Base-by-base conservation (phyloP, 225 moss, liverwort and hornwort genomes). In the Polytrichum commune region DNA sequence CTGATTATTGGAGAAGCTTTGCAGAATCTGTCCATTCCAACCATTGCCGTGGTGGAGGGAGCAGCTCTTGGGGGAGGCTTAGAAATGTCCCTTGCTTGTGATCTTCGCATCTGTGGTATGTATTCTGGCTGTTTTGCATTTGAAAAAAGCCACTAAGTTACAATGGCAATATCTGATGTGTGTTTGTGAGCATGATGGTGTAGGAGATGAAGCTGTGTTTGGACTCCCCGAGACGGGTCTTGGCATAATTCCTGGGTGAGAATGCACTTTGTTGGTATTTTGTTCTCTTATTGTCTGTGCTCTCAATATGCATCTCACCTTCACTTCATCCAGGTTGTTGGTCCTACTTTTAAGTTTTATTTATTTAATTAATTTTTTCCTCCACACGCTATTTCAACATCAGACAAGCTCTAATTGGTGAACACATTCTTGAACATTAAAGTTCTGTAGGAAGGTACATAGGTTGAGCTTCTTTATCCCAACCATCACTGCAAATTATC, bases 221-320 rank as follows among this genome's bases (percentile, higher is more conserved):
- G 97, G 97, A 53, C 88, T 98, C 63, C 97, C 97, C 26, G 97
- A 98, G 82, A 98, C 97, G 23, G 88, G 92, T 38, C 91, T 94
- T 68, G 97, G 91, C 33, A 88, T 98, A 71, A 98, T 98, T 69
- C 97, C 97, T 71, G 97, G 97, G 96, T 97, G 82, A 67, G 81
- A 7, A 18, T 68, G 26, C 65, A 65, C 27, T 18, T 4, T 19
- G 64, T 26, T 27, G 28, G 25, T 26, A 61, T 61, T 27, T 60
- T 25, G 32, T 55, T 55, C 27, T 70, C 60, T 25, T 19, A 18
- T 55, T 27, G 60, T 61, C 16, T 16, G 16, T 46, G 13, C 46
- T 16, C 46, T 46, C 46, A 46, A 46, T 46, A 13, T 46, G 46
- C 46, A 46, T 46, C 13, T 4, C 46, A 46, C 3, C 3, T 46